These are phyloP conservation scores for Microdochium nivale DNA, from an alignment of 2,329 filamentous ascomycete species.

Conservation along the genomic window DNA sequence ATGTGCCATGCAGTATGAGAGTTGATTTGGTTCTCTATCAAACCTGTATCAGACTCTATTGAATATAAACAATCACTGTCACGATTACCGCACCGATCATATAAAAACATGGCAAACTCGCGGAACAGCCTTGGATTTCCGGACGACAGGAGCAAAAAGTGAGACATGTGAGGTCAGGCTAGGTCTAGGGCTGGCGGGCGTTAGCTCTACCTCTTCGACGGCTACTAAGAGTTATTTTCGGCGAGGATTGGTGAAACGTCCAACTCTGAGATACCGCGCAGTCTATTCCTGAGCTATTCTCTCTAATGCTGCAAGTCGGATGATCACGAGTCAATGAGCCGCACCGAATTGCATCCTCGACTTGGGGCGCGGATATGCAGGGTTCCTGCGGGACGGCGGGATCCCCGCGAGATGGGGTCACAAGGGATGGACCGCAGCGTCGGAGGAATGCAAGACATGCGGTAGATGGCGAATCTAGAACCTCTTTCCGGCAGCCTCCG, in stretches of 20 bases:
- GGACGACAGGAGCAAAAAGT: background rate
- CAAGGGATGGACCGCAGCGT: background rate
- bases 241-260: too few species aligned
- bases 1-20: conserved; percentile 38
- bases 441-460: background rate
- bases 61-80: background rate
- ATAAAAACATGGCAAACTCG: background rate
- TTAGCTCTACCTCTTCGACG: too few species aligned
- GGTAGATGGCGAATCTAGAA: background rate
- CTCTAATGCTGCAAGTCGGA: background rate
- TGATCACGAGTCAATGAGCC: background rate
- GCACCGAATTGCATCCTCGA: too few species aligned
- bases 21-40: conserved; percentile 3
- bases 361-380: too few species aligned
- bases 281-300: background rate
- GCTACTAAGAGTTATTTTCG: too few species aligned
- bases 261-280: background rate
- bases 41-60: background rate
- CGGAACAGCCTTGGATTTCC: background rate
- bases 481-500: background rate
- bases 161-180: background rate
- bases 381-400: too few species aligned
- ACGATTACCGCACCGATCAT: background rate
- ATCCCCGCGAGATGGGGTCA: too few species aligned
- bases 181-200: background rate